phyloP scores from a whole-genome alignment of 2,329 filamentous ascomycete genomes.

The Pseudopithomyces maydicus region DNA sequence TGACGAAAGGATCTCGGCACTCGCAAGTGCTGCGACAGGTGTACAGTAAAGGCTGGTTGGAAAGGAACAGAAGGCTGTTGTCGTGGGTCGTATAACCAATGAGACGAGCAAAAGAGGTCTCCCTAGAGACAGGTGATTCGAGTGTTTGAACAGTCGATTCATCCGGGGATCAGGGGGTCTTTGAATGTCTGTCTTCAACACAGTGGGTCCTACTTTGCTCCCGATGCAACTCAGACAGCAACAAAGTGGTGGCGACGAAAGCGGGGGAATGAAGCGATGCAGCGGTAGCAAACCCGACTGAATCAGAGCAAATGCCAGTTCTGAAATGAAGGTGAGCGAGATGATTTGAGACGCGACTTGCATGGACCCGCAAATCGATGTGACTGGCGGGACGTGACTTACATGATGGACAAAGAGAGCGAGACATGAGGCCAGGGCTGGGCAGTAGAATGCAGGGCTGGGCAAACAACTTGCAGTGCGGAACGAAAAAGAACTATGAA shows the following conservation, averaged over 20 bases:
- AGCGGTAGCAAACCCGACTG: slow-evolving; percentile 34
- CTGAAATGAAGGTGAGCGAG: slow-evolving; percentile 42
- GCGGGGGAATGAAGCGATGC: slow-evolving; percentile 32
- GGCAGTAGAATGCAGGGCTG: slow-evolving; percentile 29
- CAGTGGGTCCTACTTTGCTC: slow-evolving; percentile 32
- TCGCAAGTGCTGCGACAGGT: slow-evolving; percentile 30
- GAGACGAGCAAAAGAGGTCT: slow-evolving; percentile 30
- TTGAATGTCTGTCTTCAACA: slow-evolving; percentile 40
- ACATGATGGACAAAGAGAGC: slow-evolving; percentile 43
- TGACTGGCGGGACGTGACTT: slow-evolving; percentile 38
- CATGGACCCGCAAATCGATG: slow-evolving; percentile 39
- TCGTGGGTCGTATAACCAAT: slow-evolving; percentile 37
- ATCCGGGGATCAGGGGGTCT: slow-evolving; percentile 43
- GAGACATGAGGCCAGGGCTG: slow-evolving; percentile 36
- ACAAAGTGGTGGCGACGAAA: slow-evolving; percentile 36
- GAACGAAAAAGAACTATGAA: slow-evolving; percentile 26
- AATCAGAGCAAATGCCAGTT: slow-evolving; percentile 44
- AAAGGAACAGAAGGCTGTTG: slow-evolving; percentile 24
- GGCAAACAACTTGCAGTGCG: slow-evolving; percentile 24
- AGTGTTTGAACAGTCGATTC: slow-evolving; percentile 42
- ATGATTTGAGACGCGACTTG: slow-evolving; percentile 33
- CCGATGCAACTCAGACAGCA: slow-evolving; percentile 32
- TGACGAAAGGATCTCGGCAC: slow-evolving; percentile 27
- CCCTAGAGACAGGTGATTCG: slow-evolving; percentile 40
- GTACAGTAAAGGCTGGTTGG: slow-evolving; percentile 19